Base-by-base conservation (phyloP, 805 yeast species). In the Torulaspora gathmanii region DNA sequence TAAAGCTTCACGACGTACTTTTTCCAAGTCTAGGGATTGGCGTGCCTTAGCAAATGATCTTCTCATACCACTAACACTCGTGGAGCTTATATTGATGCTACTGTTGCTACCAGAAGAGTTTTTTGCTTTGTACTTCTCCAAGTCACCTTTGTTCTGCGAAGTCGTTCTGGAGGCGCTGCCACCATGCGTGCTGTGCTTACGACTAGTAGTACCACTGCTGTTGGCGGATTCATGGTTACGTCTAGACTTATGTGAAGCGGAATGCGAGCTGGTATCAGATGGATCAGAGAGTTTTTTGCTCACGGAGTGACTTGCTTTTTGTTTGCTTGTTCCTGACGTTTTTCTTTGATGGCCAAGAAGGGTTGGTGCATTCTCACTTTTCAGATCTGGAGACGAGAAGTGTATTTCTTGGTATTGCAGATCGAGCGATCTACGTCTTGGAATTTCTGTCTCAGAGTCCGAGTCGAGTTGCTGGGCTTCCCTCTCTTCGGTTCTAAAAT, bases 11-110 rank as follows among this genome's bases (percentile, higher is more conserved):
- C 57, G 55, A 42, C 60, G 57, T 5, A 54, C 34, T 39, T 52
- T 47, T 34, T 62, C 67, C 36, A 61, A 38, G 36, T 62, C 67
- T 10, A 62, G 45, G 2, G 67, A 62, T 33, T 58, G 60, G n/a
- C 65, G 55, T 1, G 58, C 60, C 34, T 49, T 55, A 7, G 58
- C 50, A 37, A 58, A 50, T 1, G 62, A 54, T 31, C 51, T 57
- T 28, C 49, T 55, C 42, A 52, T 45, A 5, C 39, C 31, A 37
- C 44, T 35, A 39, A 35, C 22, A 15, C 33, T 48, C 13, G 47
- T 25, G 5, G 53, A 34, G 9, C 48, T 40, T 11, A 37, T 39
- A 15, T 51, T 44, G 13, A 49, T 43, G 38, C 57, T 54, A 28
- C 48, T 50, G 23, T 49, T 52, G 33, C 56, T 54, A 27, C 49